Conservation (phyloP, 768 basidiomycete genomes). For the Rhizopogon salebrosus region DNA sequence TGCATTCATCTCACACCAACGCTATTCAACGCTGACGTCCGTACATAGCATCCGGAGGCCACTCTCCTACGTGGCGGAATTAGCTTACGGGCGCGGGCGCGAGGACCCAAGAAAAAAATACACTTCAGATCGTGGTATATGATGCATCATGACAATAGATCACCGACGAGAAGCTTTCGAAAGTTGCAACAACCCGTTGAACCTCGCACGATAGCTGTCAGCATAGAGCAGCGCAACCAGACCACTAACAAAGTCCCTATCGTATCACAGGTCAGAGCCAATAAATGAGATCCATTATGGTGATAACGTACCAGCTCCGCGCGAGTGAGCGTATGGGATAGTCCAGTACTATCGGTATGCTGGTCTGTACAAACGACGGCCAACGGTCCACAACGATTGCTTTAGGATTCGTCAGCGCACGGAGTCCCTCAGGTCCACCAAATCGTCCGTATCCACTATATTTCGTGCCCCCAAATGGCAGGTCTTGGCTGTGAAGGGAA, state of each 20-base stretch:
- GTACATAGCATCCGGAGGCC: no score
- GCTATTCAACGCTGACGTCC: no score
- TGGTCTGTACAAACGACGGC: conserved; percentile 78
- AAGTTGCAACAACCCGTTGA: conserved; percentile 35
- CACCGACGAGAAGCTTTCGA: conserved; percentile 32
- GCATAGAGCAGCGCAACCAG: conserved; percentile 44
- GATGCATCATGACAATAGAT: neutral
- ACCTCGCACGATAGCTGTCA: conserved; percentile 40
- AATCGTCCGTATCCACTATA: conserved; percentile 92
- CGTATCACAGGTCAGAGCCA: neutral
- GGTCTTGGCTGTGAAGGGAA: conserved; percentile 58
- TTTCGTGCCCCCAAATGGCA: conserved; percentile 94
- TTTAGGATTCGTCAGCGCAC: conserved; percentile 84
- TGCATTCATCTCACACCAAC: no score
- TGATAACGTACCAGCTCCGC: conserved; percentile 62
- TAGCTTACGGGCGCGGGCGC: neutral
- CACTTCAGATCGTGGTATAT: neutral
- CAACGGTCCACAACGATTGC: conserved; percentile 83
- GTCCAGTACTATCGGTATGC: conserved; percentile 80
- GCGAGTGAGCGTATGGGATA: conserved; percentile 76
- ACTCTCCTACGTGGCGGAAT: neutral
- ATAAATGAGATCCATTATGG: neutral
- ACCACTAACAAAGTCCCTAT: conserved; percentile 49
- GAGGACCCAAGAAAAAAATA: neutral
- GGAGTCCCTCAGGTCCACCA: conserved; percentile 90